These are phyloP conservation scores for Halteria grandinella DNA, from an alignment of 73 alveolate species.

Conservation along the genomic window DNA sequence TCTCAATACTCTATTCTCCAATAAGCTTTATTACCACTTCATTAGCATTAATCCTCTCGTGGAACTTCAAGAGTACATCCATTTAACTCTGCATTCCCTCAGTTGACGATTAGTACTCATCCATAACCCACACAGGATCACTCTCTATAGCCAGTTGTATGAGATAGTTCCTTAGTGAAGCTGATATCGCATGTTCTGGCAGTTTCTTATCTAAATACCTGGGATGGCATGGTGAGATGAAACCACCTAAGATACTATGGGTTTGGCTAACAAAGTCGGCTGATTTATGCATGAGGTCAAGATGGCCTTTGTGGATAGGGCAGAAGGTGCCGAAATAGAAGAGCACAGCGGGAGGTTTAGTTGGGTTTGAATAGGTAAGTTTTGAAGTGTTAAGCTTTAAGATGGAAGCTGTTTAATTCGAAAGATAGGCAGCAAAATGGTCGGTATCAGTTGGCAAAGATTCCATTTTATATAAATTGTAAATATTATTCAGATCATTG, in stretches of 20 bases:
- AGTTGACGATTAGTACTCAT: background rate
- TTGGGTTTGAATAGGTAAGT: too few relatives aligned
- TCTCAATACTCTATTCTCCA: background rate
- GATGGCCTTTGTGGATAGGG: constrained; percentile 10
- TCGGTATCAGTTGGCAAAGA: too few relatives aligned
- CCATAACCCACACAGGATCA: constrained; percentile 9
- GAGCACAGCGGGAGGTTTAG: too few relatives aligned
- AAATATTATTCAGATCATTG: too few relatives aligned
- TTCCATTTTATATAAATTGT: too few relatives aligned
- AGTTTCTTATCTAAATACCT: background rate
- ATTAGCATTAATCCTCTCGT: constrained; percentile 1
- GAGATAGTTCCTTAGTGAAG: too few relatives aligned
- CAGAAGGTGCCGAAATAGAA: constrained; percentile 9
- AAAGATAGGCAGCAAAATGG: too few relatives aligned
- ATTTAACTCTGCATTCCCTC: background rate
- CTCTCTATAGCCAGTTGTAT: background rate
- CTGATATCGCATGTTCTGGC: too few relatives aligned
- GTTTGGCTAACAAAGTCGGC: background rate
- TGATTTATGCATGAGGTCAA: background rate
- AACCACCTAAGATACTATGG: background rate
- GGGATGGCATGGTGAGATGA: background rate
- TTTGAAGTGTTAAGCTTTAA: too few relatives aligned
- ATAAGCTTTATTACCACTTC: background rate
- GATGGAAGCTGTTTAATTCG: too few relatives aligned
- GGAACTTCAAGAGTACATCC: background rate